phyloP scores from a whole-genome alignment of 2,329 filamentous ascomycete genomes.

The Talaromyces sp. region DNA sequence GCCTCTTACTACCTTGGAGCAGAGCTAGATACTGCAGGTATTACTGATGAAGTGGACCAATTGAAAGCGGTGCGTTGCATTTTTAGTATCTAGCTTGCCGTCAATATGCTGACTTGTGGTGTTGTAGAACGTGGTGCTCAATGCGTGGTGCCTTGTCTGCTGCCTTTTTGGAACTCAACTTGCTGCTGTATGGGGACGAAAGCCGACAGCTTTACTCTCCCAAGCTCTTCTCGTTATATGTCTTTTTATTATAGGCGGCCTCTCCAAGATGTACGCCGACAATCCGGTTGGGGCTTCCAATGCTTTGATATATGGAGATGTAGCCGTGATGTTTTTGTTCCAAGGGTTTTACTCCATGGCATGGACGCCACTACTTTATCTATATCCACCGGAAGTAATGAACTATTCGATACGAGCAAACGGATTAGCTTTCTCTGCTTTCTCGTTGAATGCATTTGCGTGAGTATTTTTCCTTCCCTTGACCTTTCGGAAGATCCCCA shows the following conservation, averaged over 20 bases:
- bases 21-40: constrained; percentile 43
- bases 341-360: constrained; percentile 48
- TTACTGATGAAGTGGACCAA: constrained; percentile 40
- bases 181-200: constrained; percentile 41
- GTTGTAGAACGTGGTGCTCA: constrained; percentile 45
- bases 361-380: constrained; percentile 45
- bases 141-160: constrained; percentile 45
- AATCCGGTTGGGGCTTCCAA: constrained; percentile 16
- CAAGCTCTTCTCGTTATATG: constrained; percentile 26
- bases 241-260: constrained; percentile 48
- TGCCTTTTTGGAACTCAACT: constrained; percentile 41
- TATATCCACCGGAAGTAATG: constrained; percentile 48
- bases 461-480: constrained; percentile 10
- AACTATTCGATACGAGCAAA: constrained; percentile 48
- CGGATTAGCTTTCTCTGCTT: constrained; percentile 37
- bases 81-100: not conserved
- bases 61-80: constrained; percentile 26
- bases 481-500: not conserved
- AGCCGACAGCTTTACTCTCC: constrained; percentile 38
- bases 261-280: constrained; percentile 39
- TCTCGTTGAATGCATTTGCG: constrained; percentile 20
- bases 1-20: constrained; percentile 39
- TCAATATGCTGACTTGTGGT: not conserved
- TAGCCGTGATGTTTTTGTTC: constrained; percentile 49
- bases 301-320: constrained; percentile 37